phyloP scores from a whole-genome alignment of 495 filamentous ascomycete species.

The Astrocystis sublimbata region DNA sequence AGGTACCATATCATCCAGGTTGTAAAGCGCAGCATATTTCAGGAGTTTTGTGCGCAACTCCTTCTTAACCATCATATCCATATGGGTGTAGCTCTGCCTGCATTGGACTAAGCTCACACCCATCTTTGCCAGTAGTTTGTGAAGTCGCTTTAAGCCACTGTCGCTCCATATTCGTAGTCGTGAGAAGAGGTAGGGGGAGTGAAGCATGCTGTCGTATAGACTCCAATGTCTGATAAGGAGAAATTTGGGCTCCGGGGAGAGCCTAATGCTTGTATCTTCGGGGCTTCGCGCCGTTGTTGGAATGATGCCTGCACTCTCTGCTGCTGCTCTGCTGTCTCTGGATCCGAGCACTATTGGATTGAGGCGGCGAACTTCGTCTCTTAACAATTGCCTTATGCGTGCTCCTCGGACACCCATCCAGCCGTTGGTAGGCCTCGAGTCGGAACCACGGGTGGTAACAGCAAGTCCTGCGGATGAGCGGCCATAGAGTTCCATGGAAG shows the following conservation, averaged over 20 bases:
- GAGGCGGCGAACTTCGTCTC: conserved; percentile 92
- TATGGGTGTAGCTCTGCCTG: conserved; percentile 93
- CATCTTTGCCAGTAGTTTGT: conserved; percentile 97
- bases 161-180: conserved; percentile 94
- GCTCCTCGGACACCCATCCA: conserved; percentile 85
- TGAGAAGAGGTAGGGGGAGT: conserved; percentile 93
- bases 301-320: conserved; percentile 73
- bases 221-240: conserved; percentile 95
- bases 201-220: conserved; percentile 96
- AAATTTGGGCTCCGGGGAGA: conserved; percentile 93
- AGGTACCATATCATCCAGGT: conserved; percentile 88
- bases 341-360: conserved; percentile 72
- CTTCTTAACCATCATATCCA: conserved; percentile 96
- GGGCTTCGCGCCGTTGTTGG: conserved; percentile 85
- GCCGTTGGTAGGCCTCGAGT: conserved; percentile 58
- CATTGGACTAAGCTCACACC: conserved; percentile 91
- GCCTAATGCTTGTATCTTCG: conserved; percentile 85
- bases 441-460: conserved; percentile 59
- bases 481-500: conserved; percentile 87
- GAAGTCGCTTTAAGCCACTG: conserved; percentile 80
- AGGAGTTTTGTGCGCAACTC: conserved; percentile 81
- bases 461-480: conserved; percentile 78
- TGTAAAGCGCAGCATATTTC: conserved; percentile 87
- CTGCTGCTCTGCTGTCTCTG: conserved; percentile 27
- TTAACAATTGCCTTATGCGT: conserved; percentile 76